phyloP scores from a whole-genome alignment of 31 red algal genomes.

The Odonthalia washingtoniensis region DNA sequence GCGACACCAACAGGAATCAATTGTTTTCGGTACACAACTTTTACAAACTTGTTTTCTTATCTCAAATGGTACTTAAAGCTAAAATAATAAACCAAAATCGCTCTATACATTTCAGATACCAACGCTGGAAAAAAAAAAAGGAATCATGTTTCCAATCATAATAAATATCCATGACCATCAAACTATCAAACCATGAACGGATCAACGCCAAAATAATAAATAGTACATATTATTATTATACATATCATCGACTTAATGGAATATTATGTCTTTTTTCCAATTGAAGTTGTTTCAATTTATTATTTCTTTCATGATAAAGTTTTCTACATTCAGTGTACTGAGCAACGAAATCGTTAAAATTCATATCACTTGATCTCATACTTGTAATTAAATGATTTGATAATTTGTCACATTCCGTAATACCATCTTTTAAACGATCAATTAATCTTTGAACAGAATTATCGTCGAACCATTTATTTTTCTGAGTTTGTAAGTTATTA shows the following conservation, averaged over 20 bases:
- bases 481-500: constrained; percentile 41
- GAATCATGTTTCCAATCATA: no score
- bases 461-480: constrained; percentile 69
- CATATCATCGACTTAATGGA: not conserved
- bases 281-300: constrained; percentile 71
- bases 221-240: no score
- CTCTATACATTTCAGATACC: no score
- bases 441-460: constrained; percentile 69
- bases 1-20: no score
- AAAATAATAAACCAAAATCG: no score
- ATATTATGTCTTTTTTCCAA: not conserved
- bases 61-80: no score
- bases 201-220: no score
- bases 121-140: no score
- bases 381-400: constrained; percentile 52
- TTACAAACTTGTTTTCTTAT: no score
- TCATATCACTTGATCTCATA: constrained; percentile 78
- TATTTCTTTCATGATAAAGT: constrained; percentile 67
- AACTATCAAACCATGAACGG: no score
- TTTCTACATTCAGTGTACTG: constrained; percentile 62
- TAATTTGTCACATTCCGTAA: constrained; percentile 47
- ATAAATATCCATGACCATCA: no score
- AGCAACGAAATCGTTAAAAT: constrained; percentile 66
- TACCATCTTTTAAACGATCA: constrained; percentile 55
- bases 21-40: no score